These are phyloP conservation scores for Metschnikowia rubicola DNA, from an alignment of 805 yeast species.

Conservation along the genomic window DNA sequence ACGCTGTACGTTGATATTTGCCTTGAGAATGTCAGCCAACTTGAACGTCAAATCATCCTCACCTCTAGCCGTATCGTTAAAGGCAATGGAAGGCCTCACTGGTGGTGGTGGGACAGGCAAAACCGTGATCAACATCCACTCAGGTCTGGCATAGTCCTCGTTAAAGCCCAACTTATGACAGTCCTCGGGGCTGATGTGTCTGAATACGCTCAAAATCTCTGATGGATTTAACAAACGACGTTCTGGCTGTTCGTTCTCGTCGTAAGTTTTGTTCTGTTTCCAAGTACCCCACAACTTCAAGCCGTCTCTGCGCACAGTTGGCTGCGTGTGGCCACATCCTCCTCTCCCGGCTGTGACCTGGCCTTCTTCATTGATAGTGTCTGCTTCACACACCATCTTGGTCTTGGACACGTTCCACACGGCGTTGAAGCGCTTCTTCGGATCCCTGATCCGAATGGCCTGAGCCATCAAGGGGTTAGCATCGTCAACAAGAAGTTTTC, in stretches of 20 bases:
- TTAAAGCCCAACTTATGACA: slow-evolving; percentile 80
- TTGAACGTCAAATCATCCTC: slow-evolving; percentile 98
- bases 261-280: slow-evolving; percentile 82
- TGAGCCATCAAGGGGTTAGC: slow-evolving; percentile 76
- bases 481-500: slow-evolving; percentile 87
- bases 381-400: slow-evolving; percentile 94
- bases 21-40: slow-evolving; percentile 93
- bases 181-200: slow-evolving; percentile 85
- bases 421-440: slow-evolving; percentile 93
- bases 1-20: slow-evolving; percentile 95
- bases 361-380: slow-evolving; percentile 58
- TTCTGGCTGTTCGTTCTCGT: slow-evolving; percentile 87
- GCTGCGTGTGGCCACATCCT: slow-evolving; percentile 97
- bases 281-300: slow-evolving; percentile 96
- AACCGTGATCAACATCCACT: slow-evolving; percentile 97
- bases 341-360: slow-evolving; percentile 67
- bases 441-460: slow-evolving; percentile 85
- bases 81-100: slow-evolving; percentile 97
- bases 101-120: slow-evolving; percentile 99
- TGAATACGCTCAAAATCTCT: slow-evolving; percentile 87
- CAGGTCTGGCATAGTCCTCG: slow-evolving; percentile 97
- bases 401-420: slow-evolving; percentile 92
- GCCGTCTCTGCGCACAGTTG: slow-evolving; percentile 93
- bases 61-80: slow-evolving; percentile 96
- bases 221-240: slow-evolving; percentile 82